Conservation (phyloP, 257 asterid genomes). For the Cordia subcordata region DNA sequence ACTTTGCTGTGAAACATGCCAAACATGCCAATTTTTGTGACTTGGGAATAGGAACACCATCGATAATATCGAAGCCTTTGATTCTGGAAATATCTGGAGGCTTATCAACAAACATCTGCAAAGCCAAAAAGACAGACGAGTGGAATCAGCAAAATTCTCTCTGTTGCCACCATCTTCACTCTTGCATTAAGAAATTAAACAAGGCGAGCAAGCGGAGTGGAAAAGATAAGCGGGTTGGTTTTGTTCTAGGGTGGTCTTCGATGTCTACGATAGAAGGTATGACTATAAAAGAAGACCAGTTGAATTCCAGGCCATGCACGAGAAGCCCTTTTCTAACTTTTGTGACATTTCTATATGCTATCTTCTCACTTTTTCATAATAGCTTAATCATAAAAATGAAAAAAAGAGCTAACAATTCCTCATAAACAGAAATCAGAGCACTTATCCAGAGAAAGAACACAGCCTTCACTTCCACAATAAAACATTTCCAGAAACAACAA, state of each 20-base stretch:
- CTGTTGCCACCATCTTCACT: slow-evolving; percentile 18
- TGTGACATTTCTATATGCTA: no score
- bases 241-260: slow-evolving; percentile 15
- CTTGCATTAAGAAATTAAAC: not conserved
- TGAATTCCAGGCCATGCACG: slow-evolving; percentile 11
- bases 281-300: not conserved
- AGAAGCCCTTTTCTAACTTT: not conserved
- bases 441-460: no score
- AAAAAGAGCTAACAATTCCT: no score
- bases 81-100: slow-evolving; percentile 55
- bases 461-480: no score
- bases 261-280: slow-evolving; percentile 10
- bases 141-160: slow-evolving; percentile 3
- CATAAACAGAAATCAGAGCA: no score
- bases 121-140: slow-evolving; percentile 1
- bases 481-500: no score
- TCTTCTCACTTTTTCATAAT: no score
- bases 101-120: slow-evolving; percentile 65
- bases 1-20: slow-evolving; percentile 73
- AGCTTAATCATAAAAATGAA: no score
- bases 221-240: slow-evolving; percentile 16
- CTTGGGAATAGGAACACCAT: slow-evolving; percentile 33
- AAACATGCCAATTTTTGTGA: slow-evolving; percentile 60
- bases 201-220: not conserved
- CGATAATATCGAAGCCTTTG: slow-evolving; percentile 39